Percentiles rank a stretch among this genome's conserved stretches.
phyloP scores from a whole-genome alignment of 2,329 filamentous ascomycete species.

The Aspergillus niger region DNA sequence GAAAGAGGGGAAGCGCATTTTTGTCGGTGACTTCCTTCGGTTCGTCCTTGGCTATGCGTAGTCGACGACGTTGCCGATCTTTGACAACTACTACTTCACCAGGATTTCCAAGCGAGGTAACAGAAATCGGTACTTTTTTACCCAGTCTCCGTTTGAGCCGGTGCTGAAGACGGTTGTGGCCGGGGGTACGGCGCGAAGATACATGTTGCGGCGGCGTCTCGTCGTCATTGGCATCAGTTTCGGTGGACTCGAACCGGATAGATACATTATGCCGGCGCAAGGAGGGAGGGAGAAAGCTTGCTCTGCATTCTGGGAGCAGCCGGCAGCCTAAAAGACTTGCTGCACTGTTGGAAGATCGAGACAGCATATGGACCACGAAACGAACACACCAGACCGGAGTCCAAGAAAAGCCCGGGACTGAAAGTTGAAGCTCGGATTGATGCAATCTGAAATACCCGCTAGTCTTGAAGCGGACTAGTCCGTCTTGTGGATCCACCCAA shows the following conservation, averaged over 20 bases:
- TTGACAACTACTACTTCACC: slow-evolving; percentile 41
- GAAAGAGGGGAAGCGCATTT: slow-evolving; percentile 25
- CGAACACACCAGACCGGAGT: background rate
- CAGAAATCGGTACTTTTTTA: slow-evolving; percentile 29
- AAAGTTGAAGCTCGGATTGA: slow-evolving; percentile 13
- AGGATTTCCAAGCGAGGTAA: slow-evolving; percentile 39
- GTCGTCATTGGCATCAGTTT: slow-evolving; percentile 1
- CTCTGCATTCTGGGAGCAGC: slow-evolving; percentile 14
- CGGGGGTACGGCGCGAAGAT: background rate
- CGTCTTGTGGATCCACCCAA: background rate
- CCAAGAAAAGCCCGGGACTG: background rate
- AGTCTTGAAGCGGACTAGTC: slow-evolving; percentile 8
- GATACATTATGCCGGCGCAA: slow-evolving; percentile 17
- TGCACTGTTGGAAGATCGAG: slow-evolving; percentile 23
- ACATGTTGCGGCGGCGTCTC: background rate
- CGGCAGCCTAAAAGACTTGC: slow-evolving; percentile 27
- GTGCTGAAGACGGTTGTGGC: background rate
- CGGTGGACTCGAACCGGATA: slow-evolving; percentile 25
- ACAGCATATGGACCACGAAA: slow-evolving; percentile 29
- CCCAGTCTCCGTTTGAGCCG: background rate
- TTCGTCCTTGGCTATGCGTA: background rate
- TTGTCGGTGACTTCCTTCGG: slow-evolving; percentile 10
- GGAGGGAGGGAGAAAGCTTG: slow-evolving; percentile 4
- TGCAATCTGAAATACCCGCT: slow-evolving; percentile 5
- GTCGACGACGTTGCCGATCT: slow-evolving; percentile 25